These are phyloP conservation scores for Litsea cubeba DNA, from an alignment of 164 flowering plant species.

Conservation along the genomic window DNA sequence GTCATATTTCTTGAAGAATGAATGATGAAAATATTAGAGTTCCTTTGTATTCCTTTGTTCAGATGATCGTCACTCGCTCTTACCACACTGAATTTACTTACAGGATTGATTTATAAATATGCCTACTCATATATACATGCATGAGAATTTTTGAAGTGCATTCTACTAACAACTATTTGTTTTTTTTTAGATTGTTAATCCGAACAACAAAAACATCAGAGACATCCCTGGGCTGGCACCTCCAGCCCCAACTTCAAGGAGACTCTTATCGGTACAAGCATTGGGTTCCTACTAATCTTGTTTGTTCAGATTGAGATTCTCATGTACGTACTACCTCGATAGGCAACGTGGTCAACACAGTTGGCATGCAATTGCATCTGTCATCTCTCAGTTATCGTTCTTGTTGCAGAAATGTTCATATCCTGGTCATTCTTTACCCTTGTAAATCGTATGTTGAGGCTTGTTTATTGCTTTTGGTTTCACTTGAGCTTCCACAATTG, in stretches of 20 bases:
- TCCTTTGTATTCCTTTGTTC: no score
- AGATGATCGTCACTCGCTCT: no score
- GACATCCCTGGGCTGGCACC: constrained; percentile 97
- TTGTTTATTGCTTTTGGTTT: neutral
- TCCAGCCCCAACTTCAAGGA: constrained; percentile 82
- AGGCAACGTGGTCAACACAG: no score
- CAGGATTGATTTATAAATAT: no score
- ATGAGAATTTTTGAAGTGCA: neutral
- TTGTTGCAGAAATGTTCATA: neutral
- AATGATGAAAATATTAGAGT: no score
- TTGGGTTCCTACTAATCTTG: constrained; percentile 15
- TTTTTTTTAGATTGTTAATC: constrained; percentile 65
- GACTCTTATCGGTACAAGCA: constrained; percentile 44
- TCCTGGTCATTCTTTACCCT: neutral
- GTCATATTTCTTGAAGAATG: no score
- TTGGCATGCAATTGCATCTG: neutral
- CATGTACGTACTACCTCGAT: neutral
- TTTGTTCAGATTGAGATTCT: neutral
- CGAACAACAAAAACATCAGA: constrained; percentile 74
- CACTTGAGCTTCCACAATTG: neutral
- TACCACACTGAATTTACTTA: no score
- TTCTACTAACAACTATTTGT: neutral
- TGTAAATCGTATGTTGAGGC: constrained; percentile 3
- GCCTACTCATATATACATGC: neutral
- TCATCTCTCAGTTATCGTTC: neutral